Conservation (phyloP, 176 grass and related monocot species). For the Alloteropsis semialata region DNA sequence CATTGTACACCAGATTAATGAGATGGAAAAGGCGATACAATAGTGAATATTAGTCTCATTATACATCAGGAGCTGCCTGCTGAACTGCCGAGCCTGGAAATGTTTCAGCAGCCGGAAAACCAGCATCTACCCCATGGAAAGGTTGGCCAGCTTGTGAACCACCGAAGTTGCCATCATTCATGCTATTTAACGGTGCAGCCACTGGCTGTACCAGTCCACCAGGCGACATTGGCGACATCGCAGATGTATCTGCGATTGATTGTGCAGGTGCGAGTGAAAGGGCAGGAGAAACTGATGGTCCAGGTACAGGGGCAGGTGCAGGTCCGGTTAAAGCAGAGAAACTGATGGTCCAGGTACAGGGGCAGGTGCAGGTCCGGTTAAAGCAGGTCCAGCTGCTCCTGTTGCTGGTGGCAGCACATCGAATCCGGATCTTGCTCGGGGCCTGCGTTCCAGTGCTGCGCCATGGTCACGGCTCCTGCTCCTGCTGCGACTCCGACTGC, state of each 20-base stretch:
- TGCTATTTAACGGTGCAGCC: neutral
- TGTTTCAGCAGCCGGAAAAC: slow-evolving; percentile 31
- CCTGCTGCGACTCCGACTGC: slow-evolving; percentile 48
- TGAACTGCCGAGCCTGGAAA: slow-evolving; percentile 21
- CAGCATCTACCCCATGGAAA: slow-evolving; percentile 10
- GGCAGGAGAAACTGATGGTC: neutral
- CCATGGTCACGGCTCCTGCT: slow-evolving; percentile 58
- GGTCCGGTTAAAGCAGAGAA: neutral
- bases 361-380: neutral
- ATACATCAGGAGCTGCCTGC: slow-evolving; percentile 44
- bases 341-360: neutral
- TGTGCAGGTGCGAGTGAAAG: neutral
- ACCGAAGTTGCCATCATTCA: neutral
- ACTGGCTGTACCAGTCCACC: slow-evolving; percentile 34
- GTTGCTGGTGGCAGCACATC: slow-evolving; percentile 49
- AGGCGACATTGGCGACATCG: slow-evolving; percentile 53
- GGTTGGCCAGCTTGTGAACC: neutral
- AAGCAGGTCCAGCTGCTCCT: slow-evolving; percentile 22
- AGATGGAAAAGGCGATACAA: neutral
- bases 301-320: slow-evolving; percentile 5
- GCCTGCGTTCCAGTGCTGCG: slow-evolving; percentile 32
- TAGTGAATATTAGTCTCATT: slow-evolving; percentile 6
- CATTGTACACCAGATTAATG: neutral
- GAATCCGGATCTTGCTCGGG: slow-evolving; percentile 57
- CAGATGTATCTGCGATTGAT: slow-evolving; percentile 10